Base-by-base conservation (phyloP, 306 rosid species). In the Glycine latifolia region DNA sequence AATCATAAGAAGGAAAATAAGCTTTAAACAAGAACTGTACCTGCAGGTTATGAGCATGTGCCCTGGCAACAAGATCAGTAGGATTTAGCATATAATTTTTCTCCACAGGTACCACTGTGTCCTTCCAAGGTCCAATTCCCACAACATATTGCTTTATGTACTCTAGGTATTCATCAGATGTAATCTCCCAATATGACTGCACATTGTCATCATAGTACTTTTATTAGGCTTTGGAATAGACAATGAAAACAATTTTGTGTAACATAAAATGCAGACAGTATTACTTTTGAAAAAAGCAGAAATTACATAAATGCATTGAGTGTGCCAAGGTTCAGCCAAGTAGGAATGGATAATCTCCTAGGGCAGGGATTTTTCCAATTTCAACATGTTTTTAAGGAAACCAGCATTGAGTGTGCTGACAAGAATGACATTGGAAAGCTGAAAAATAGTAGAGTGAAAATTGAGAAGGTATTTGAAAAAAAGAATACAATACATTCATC, bases 91-190 rank as follows among this genome's bases (percentile, higher is more conserved):
- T 9, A 83, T 91, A 91, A 67, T 92, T 87, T 5, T 92, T 81
- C 9, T 16, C 83, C 6, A 46, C 93, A 56, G 98, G 92, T 44
- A 90, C 97, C 47, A 94, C 44, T 0, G 97, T 92, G 75, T 94
- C 98, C 85, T 94, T 94, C 98, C 97, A 92, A 59, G 97, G 98
- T 79, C 98, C 98, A 75, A 94, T 94, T 65, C 98, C 98, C 17
- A 92, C 90, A 60, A 92, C 96, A 85, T 92, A 91, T 16, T 91
- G 71, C 47, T 86, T 89, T 60, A 94, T 94, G 86, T 85, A 94
- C 84, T 79, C 82, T 13, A 94, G 76, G 85, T 94, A 94, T 35
- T 54, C 39, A 84, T 92, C 96, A 13, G 97, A 94, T 65, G 93
- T 94, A 71, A 94, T 94, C 82, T 94, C 97, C 97, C 94, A 92